Evolutionary conservation across 805 yeast species (phyloP).

Genomic region (Barnettozyma pratensis): DNA sequence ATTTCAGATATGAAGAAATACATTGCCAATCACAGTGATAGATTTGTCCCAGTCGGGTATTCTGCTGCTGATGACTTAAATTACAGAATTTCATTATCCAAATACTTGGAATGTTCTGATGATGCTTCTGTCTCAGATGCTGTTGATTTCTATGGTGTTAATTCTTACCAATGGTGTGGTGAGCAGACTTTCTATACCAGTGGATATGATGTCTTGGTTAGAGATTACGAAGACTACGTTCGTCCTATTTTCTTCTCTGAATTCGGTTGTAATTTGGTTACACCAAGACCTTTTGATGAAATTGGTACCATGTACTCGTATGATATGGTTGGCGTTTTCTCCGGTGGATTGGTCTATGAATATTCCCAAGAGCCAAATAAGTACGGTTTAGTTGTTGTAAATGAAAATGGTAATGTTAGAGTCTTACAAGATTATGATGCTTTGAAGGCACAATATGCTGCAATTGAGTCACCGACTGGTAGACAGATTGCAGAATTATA

Average conservation of each 20-base stretch:
- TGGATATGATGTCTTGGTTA: conserved; percentile 67
- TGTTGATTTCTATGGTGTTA: conserved; percentile 88
- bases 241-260: conserved; percentile 87
- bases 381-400: conserved; percentile 76
- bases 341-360: conserved; percentile 93
- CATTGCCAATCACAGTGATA: conserved; percentile 49
- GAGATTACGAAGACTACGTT: conserved; percentile 61
- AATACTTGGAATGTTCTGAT: conserved; percentile 72
- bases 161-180: conserved; percentile 97
- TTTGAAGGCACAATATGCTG: conserved; percentile 41
- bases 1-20: conserved; percentile 78
- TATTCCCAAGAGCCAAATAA: conserved; percentile 72
- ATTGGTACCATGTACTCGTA: conserved; percentile 61
- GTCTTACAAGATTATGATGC: conserved; percentile 53
- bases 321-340: conserved; percentile 69
- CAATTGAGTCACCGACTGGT: conserved; percentile 29
- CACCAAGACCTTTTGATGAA: conserved; percentile 78
- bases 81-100: conserved; percentile 71
- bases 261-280: conserved; percentile 82
- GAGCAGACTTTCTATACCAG: conserved; percentile 75
- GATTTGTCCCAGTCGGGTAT: conserved; percentile 86
- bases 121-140: conserved; percentile 39
- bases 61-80: conserved; percentile 92
- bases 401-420: conserved; percentile 40
- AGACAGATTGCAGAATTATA: conserved; percentile 21